Evolutionary conservation across 345 rosid species (phyloP).

Genomic region (Citrus glauca): DNA sequence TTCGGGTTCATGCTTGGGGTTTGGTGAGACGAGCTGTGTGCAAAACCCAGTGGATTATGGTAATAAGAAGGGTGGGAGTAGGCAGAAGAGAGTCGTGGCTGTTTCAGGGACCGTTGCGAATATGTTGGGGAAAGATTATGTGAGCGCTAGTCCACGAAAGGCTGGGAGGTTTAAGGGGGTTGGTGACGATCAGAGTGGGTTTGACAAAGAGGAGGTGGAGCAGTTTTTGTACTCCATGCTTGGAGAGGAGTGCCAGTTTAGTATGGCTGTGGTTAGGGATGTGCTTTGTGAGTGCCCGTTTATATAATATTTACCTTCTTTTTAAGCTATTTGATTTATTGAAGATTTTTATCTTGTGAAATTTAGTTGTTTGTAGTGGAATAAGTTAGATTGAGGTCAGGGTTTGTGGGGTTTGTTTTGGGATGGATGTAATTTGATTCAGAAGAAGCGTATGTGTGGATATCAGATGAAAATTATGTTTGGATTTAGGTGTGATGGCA

Average conservation of each 20-base stretch:
- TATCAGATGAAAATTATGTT: background rate
- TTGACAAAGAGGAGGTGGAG: constrained; percentile 52
- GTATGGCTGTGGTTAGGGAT: constrained; percentile 76
- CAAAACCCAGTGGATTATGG: constrained; percentile 14
- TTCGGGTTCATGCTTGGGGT: constrained; percentile 40
- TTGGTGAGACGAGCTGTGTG: constrained; percentile 25
- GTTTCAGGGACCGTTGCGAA: constrained; percentile 81
- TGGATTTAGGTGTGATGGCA: background rate
- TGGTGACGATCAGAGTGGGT: constrained; percentile 17
- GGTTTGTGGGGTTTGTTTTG: background rate
- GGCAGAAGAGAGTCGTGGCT: constrained; percentile 64
- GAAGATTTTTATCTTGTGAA: background rate
- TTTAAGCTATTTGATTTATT: background rate
- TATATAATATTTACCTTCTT: background rate
- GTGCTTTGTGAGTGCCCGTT: constrained; percentile 56
- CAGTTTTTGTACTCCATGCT: constrained; percentile 78
- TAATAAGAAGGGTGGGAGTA: constrained; percentile 32
- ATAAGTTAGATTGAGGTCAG: background rate
- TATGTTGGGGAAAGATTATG: constrained; percentile 72
- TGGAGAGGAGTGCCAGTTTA: constrained; percentile 64
- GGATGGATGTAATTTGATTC: background rate
- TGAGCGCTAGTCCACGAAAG: constrained; percentile 39
- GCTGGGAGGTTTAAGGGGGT: constrained; percentile 21
- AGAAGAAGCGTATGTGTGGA: background rate
- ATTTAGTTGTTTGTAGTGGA: background rate